Percentiles rank a stretch among this genome's conserved stretches.
phyloP scores from a whole-genome alignment of 176 grass and related monocot genomes.

The Cocos nucifera region DNA sequence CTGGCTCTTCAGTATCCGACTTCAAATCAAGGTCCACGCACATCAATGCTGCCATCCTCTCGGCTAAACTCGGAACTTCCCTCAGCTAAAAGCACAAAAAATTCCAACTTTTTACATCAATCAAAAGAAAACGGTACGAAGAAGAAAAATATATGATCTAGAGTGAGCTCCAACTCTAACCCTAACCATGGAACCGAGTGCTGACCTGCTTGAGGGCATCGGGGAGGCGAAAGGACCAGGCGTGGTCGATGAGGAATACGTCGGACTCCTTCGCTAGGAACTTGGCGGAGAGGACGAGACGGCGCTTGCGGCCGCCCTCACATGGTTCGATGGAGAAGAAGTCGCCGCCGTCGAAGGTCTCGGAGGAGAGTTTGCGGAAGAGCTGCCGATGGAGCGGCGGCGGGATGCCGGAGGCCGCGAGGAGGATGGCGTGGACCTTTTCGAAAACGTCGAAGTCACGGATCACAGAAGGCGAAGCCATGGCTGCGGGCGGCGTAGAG shows the following conservation, averaged over 20 bases:
- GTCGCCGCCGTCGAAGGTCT: slow-evolving; percentile 86
- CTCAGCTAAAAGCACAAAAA: slow-evolving; percentile 44
- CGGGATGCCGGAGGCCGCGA: slow-evolving; percentile 57
- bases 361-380: slow-evolving; percentile 64
- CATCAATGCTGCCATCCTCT: slow-evolving; percentile 88
- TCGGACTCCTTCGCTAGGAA: slow-evolving; percentile 44
- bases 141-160: background rate
- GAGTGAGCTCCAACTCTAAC: background rate
- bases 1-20: slow-evolving; percentile 28
- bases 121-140: background rate
- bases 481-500: slow-evolving; percentile 1
- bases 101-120: slow-evolving; percentile 1
- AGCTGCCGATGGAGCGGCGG: slow-evolving; percentile 45
- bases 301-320: slow-evolving; percentile 46
- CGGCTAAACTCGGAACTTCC: slow-evolving; percentile 72
- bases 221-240: slow-evolving; percentile 81
- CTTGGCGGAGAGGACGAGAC: slow-evolving; percentile 35
- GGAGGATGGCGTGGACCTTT: slow-evolving; percentile 57
- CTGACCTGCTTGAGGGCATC: slow-evolving; percentile 76
- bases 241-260: slow-evolving; percentile 85
- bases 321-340: slow-evolving; percentile 61
- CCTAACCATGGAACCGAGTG: background rate
- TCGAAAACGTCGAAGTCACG: slow-evolving; percentile 52
- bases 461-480: slow-evolving; percentile 15
- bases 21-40: slow-evolving; percentile 67